These are phyloP conservation scores for Platanus orientalis DNA, from an alignment of 164 flowering plant genomes.

Conservation along the genomic window DNA sequence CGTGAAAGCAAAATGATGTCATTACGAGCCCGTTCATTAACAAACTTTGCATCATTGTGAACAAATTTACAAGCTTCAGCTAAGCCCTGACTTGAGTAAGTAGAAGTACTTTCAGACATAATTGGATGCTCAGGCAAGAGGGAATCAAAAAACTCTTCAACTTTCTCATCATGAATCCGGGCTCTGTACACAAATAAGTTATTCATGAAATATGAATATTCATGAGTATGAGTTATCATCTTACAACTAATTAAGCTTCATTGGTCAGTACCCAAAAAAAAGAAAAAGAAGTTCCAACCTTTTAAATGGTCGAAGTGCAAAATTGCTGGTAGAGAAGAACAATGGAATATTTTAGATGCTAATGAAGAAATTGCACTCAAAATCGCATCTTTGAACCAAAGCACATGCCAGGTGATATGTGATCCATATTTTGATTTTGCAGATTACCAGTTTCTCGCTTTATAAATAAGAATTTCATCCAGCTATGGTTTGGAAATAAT, in stretches of 20 bases:
- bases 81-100: conserved; percentile 46
- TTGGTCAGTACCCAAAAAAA: not conserved
- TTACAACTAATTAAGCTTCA: not conserved
- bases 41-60: conserved; percentile 82
- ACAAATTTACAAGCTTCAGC: conserved; percentile 77
- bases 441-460: too few species aligned
- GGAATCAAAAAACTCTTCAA: conserved; percentile 9
- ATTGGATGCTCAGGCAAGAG: conserved; percentile 17
- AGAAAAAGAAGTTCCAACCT: too few species aligned
- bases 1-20: conserved; percentile 88
- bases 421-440: too few species aligned
- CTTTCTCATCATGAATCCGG: conserved; percentile 31
- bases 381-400: too few species aligned
- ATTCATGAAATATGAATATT: conserved; percentile 3
- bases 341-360: too few species aligned
- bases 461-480: too few species aligned
- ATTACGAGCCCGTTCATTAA: conserved; percentile 92
- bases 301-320: too few species aligned
- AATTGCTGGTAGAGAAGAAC: too few species aligned
- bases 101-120: conserved; percentile 22
- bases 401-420: too few species aligned
- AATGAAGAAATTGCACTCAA: too few species aligned
- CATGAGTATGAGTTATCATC: conserved; percentile 4
- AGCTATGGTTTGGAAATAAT: too few species aligned
- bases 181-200: conserved; percentile 26